Evolutionary conservation across 257 asterid species (phyloP).

Genomic region (Solanum lignicaule): DNA sequence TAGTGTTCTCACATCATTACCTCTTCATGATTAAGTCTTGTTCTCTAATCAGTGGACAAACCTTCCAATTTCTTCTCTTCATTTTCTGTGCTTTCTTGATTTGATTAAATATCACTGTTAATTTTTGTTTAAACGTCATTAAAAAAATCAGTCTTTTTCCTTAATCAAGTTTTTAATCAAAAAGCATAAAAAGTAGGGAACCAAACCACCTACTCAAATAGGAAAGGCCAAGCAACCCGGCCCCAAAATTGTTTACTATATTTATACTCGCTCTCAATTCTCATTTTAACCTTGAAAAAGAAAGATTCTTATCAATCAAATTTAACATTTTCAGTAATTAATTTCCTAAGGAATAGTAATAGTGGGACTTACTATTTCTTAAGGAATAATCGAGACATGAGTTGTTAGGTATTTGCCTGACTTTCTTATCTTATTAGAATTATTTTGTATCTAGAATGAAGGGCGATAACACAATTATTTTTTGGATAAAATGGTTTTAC

Average conservation of each 20-base stretch:
- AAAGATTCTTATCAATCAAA: background rate
- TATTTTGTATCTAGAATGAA: background rate
- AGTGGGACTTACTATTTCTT: background rate
- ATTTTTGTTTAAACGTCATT: background rate
- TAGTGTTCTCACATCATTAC: background rate
- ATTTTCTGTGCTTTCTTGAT: background rate
- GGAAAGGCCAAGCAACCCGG: background rate
- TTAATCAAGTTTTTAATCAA: background rate
- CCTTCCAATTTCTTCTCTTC: background rate
- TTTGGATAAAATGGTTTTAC: background rate
- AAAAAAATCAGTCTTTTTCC: background rate
- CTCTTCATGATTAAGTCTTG: constrained; percentile 1
- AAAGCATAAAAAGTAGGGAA: background rate
- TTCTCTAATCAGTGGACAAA: background rate
- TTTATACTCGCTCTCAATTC: background rate
- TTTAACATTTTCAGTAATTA: background rate
- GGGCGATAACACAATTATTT: background rate
- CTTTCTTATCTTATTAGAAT: background rate
- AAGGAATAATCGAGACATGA: background rate
- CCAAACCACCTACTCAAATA: background rate
- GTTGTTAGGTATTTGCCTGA: background rate
- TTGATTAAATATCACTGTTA: background rate
- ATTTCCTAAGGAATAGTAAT: background rate
- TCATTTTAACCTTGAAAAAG: background rate
- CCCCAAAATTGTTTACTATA: background rate